Base-by-base conservation (phyloP, 2,329 filamentous ascomycete species). In the Cercospora nicotianae region DNA sequence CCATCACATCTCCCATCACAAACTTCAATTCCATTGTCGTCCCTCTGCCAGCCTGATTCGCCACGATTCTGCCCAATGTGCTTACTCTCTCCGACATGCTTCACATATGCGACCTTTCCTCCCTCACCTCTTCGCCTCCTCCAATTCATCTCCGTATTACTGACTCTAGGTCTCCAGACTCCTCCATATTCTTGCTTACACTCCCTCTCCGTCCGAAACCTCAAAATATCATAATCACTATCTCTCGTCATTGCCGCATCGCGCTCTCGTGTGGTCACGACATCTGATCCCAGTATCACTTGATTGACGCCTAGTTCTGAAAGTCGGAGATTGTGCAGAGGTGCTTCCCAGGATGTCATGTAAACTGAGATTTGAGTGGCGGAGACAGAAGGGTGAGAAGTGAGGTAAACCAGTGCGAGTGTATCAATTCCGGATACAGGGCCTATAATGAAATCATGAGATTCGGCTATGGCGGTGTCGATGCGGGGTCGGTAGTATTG, bases 131-230 rank as follows among this genome's bases (percentile, higher is more conserved):
- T 30, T 51, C 68, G 55, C 18, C 65, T 65, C 59, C 62, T 66
- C 65, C 42, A 58, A 57, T 69, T 69, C 60, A 59, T 69, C 68
- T 67, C 62, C 28, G 65, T 67, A 60, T 67, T 67, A 42, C 62
- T 67, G 6, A 69, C 59, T 33, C 68, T 69, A 26, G 58, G 36
- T 59, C 68, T 65, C 65, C 65, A 69, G 2, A n/a, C 45, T 16
- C 20, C 23, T n/a, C 65, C 68, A 65, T 66, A 69, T 2, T 65
- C 20, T 12, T 18, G 31, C 53, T 63, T 65, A 53, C 39, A 58
- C 31, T 69, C 68, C 58, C 7, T 31, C 42, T 67, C 65, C 5
- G 68, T 63, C 31, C 68, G 57, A 26, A 65, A 67, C 53, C 68
- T 59, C 63, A 69, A 28, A 16, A 69, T 58, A 60, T 67, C 67